A percentile compares a stretch with the other conserved stretches of the same genome.
phyloP scores from a whole-genome alignment of 2,329 filamentous ascomycete species.

The Diplodia intermedia region DNA sequence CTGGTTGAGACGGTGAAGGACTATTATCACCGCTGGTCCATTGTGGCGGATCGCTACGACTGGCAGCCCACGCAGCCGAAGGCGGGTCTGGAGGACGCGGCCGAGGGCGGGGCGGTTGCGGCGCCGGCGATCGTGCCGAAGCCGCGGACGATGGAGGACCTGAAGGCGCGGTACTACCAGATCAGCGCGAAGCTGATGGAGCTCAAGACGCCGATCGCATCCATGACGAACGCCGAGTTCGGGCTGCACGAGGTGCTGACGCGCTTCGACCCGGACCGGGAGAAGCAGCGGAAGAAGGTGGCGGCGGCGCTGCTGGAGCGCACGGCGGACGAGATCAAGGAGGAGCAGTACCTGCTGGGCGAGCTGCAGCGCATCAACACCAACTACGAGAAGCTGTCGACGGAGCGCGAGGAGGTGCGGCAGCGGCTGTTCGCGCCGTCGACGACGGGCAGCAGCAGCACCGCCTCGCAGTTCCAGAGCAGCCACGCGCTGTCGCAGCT shows the following conservation, averaged over 20 bases:
- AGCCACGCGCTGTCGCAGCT: conserved; percentile 80
- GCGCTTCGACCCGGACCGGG: conserved; percentile 82
- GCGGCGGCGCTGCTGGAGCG: conserved; percentile 80
- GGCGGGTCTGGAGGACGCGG: neutral
- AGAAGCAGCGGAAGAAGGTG: conserved; percentile 82
- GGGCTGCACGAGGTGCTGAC: conserved; percentile 82
- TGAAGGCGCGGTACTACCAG: conserved; percentile 90
- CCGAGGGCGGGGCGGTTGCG: conserved; percentile 39
- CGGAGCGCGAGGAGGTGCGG: conserved; percentile 87
- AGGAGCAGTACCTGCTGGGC: conserved; percentile 86
- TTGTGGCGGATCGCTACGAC: conserved; percentile 93
- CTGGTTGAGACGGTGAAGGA: conserved; percentile 76
- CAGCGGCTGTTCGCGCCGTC: conserved; percentile 82
- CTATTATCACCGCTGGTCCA: conserved; percentile 86
- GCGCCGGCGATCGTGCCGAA: conserved; percentile 50
- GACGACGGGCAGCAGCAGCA: conserved; percentile 60
- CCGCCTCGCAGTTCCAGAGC: conserved; percentile 69
- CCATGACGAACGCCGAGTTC: conserved; percentile 87
- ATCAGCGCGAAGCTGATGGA: conserved; percentile 66
- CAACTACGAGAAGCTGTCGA: conserved; percentile 83
- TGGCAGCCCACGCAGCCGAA: conserved; percentile 56
- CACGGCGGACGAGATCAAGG: conserved; percentile 84
- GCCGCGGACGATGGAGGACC: conserved; percentile 79
- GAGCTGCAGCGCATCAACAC: conserved; percentile 92
- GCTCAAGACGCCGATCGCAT: conserved; percentile 48